phyloP scores from a whole-genome alignment of 805 yeast species.

The Candida lessepsii region DNA sequence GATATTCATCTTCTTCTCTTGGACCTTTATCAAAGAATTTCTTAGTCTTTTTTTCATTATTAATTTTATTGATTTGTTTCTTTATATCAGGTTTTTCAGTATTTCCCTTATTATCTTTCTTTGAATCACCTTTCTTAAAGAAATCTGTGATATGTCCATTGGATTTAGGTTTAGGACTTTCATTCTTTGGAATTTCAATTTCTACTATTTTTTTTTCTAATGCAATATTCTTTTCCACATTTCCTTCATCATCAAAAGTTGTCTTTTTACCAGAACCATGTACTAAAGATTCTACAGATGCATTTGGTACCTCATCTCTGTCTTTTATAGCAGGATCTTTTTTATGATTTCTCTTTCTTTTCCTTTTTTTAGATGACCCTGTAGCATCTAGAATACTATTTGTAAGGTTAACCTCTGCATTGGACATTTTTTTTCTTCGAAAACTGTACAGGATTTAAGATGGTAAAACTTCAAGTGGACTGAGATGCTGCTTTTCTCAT shows the following conservation, averaged over 20 bases:
- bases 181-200: neutral
- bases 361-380: conserved; percentile 10
- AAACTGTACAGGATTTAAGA: neutral
- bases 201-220: neutral
- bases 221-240: neutral
- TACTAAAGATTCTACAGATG: neutral
- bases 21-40: conserved; percentile 31
- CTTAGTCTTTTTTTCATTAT: neutral
- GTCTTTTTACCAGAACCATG: conserved; percentile 6
- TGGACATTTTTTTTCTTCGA: conserved; percentile 6
- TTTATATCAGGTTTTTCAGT: conserved; percentile 2
- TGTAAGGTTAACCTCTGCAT: conserved; percentile 12
- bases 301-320: conserved; percentile 6
- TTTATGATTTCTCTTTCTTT: conserved; percentile 32
- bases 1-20: conserved; percentile 21
- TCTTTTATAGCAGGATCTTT: conserved; percentile 7
- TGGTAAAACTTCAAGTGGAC: neutral
- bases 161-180: neutral
- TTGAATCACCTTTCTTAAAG: neutral
- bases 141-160: neutral
- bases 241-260: conserved; percentile 5
- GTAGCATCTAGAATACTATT: conserved; percentile 13
- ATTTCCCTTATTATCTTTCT: neutral
- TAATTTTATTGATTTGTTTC: neutral
- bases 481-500: conserved; percentile 1